Conservation (phyloP, 306 rosid species). For the Vigna angularis region DNA sequence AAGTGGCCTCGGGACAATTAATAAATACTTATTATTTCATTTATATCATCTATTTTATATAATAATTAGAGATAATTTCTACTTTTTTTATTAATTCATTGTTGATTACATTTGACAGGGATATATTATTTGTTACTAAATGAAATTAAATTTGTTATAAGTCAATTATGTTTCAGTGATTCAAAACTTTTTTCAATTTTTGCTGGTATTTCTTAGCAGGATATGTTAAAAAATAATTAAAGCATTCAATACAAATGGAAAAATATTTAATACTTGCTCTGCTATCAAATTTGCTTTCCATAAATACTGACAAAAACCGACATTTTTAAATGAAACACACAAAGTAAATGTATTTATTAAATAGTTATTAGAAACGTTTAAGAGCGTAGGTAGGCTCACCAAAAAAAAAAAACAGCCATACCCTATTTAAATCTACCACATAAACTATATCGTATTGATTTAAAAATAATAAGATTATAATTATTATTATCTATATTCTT, state of each 20-base stretch:
- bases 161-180: no score
- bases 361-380: neutral
- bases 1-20: neutral
- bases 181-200: no score
- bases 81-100: no score
- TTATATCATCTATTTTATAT: no score
- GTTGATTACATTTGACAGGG: no score
- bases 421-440: neutral
- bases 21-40: neutral
- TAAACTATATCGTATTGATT: neutral
- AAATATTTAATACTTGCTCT: neutral
- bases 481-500: neutral
- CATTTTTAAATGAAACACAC: neutral
- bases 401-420: no score
- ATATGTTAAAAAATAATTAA: neutral
- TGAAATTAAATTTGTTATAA: no score
- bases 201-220: no score
- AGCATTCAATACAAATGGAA: neutral
- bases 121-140: no score
- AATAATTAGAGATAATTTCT: no score
- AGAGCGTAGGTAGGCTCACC: neutral
- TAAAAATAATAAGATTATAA: neutral
- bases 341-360: neutral
- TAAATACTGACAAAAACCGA: no score
- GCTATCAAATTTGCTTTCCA: neutral